Evolutionary conservation across 176 grass and related monocot genomes (phyloP), one percentile per base, ranked within the genome.

Genomic region (Oryza glaberrima): DNA sequence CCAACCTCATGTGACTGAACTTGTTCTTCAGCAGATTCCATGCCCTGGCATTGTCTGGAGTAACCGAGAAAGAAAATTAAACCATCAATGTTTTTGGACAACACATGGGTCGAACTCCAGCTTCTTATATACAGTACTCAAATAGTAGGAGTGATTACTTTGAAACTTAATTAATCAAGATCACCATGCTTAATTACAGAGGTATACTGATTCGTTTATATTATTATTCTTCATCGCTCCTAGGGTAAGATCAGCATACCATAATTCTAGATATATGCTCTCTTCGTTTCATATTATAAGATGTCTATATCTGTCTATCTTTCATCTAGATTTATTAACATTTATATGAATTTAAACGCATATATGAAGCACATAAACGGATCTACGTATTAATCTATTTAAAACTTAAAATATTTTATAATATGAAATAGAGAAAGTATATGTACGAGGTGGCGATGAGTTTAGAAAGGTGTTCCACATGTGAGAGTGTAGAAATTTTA

Each of bases 1-100:
- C 63, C 48, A 69, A 69, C 75, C 36, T 66, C 76, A 75, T 88
- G 81, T 88, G 75, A 72, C 46, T 73, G n/a, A 66, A 20, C 69
- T 44, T 34, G 25, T 56, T 85, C 11, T 77, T 36, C 28, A 23
- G 12, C 70, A 84, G 65, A 80, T 89, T 84, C 63, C 82, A 61
- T 28, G 43, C 35, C 63, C 36, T 65, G 36, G 76, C 76, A 17
- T 60, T 38, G 74, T 30, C 73, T 3, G 7, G 3, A 23, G 58
- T 63, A 23, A 63, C 58, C 11, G 6, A 63, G 20, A 63, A 63
- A 23, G 7, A 63, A 63, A 52, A 15, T 52, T 52, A 20, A 56
- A 56, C 51, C 51, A 56, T 17, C 15, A 56, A 20, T n/a, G 7
- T 60, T 20, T 60, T 9, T n/a, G 56, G 8, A 9, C 17, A 61